Conservation (phyloP, 495 filamentous ascomycete genomes). For the Hypoxylon crocopeplum region DNA sequence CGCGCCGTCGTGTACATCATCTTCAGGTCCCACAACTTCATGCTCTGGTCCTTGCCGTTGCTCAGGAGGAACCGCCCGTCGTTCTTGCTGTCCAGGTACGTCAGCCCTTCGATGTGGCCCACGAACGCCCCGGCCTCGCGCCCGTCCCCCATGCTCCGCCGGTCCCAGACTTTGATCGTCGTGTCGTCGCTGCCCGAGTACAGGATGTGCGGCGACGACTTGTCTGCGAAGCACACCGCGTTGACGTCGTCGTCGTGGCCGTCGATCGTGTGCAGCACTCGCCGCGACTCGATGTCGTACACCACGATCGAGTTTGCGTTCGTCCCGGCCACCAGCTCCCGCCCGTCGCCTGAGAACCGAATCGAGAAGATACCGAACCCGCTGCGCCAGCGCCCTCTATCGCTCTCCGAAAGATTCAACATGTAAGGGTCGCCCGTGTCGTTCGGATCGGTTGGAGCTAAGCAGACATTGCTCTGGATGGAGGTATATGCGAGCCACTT, state of each 20-base stretch:
- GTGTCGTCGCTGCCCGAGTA: conserved; percentile 96
- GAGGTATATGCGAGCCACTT: conserved; percentile 88
- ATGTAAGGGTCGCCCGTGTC: conserved; percentile 76
- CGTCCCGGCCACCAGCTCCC: conserved; percentile 90
- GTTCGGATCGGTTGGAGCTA: conserved; percentile 86
- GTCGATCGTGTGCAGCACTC: conserved; percentile 72
- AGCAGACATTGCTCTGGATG: conserved; percentile 78
- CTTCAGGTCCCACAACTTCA: conserved; percentile 97
- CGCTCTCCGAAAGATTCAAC: conserved; percentile 69
- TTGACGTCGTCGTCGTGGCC: conserved; percentile 93
- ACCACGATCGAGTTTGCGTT: conserved; percentile 79
- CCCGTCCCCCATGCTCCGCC: conserved; percentile 84
- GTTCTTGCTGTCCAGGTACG: conserved; percentile 95
- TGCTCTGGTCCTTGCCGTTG: conserved; percentile 94
- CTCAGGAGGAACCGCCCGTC: conserved; percentile 93
- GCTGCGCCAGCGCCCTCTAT: conserved; percentile 49
- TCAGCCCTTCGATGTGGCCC: conserved; percentile 92
- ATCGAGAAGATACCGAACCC: conserved; percentile 81
- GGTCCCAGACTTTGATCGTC: conserved; percentile 96
- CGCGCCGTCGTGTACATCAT: conserved; percentile 75
- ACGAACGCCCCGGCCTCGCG: conserved; percentile 91
- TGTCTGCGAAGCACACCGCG: conserved; percentile 94
- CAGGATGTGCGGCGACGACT: conserved; percentile 87
- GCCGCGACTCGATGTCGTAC: conserved; percentile 87
- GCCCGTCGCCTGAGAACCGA: conserved; percentile 90